Base-by-base conservation (phyloP, 2,329 filamentous ascomycete genomes). In the Ilyonectria mors-panacis region DNA sequence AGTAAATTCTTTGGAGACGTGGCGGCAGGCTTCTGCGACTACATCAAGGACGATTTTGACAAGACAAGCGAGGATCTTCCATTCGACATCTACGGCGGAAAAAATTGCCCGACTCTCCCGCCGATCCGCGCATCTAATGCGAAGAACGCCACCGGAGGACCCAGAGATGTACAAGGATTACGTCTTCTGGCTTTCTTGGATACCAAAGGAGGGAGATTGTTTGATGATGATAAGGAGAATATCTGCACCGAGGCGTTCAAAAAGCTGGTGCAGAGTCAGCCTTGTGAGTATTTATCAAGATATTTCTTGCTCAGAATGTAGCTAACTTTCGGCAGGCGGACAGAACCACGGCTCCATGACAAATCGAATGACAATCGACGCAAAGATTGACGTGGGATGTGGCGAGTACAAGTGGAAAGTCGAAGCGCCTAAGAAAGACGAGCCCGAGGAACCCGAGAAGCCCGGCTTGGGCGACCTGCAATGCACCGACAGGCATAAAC, bases 381-480 rank as follows among this genome's bases (percentile, higher is more conserved):
- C 57, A 42, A 59, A 50, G 44, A 59, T 59, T 39, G 57, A 59
- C 45, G 45, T 59, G 15, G 57, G 57, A 59, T 59, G 57, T 19
- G 57, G 57, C 57, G 57, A 59, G 57, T 59, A 47, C 57, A 59
- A 59, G 44, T 59, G 44, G 57, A 50, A 50, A 33, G 57, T 59
- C 19, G 30, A 15, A n/a, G 28, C 44, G 17, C 57, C 57, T 21
- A 26, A 17, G 30, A 21, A 55, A 21, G 10, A 39, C 4, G 15
- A 59, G 57, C 57, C 44, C 21, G 42, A 59, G 33, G 33, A 35
- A 35, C 33, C 33, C 33, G 33, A 35, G 33, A 35, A 35, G 44
- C 44, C 15, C 57, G 17, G 21, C 45, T 35, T 17, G 57, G 28
- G 8, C 57, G 47, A 3, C 44, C 51, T n/a, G 33, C n/a, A 55